Evolutionary conservation across 371 early-diverging fungal species (phyloP).

Genomic region (Rhizopus microsporus): DNA sequence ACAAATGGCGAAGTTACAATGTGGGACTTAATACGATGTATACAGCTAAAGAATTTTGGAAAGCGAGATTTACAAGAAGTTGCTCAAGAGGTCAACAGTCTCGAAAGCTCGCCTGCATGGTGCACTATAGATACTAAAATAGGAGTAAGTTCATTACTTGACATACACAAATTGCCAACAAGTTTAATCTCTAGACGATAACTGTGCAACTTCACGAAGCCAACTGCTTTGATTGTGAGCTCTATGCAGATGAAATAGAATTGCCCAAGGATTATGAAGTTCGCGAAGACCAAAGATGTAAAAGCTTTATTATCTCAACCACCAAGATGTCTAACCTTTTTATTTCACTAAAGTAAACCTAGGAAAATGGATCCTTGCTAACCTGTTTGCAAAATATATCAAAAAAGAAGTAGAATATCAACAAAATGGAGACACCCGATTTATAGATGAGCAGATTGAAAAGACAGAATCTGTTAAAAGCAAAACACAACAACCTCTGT

Average conservation of each 20-base stretch:
- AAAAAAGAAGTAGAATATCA: slow-evolving; percentile 35
- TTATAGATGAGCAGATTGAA: slow-evolving; percentile 10
- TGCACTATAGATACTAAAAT: slow-evolving; percentile 89
- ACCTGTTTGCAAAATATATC: slow-evolving; percentile 65
- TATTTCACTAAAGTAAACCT: slow-evolving; percentile 67
- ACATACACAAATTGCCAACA: background rate
- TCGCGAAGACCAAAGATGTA: slow-evolving; percentile 75
- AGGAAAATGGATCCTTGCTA: slow-evolving; percentile 82
- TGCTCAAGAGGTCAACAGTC: slow-evolving; percentile 65
- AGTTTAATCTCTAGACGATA: slow-evolving; percentile 47
- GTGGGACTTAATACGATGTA: slow-evolving; percentile 89
- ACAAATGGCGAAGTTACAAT: slow-evolving; percentile 77
- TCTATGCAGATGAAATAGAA: slow-evolving; percentile 77
- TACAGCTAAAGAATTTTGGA: slow-evolving; percentile 58
- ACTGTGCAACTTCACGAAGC: slow-evolving; percentile 85
- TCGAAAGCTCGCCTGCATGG: slow-evolving; percentile 88
- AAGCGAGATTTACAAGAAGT: slow-evolving; percentile 61
- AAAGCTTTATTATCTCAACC: slow-evolving; percentile 11
- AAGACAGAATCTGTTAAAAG: slow-evolving; percentile 20
- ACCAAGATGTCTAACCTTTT: background rate
- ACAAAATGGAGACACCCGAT: slow-evolving; percentile 15
- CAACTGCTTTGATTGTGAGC: slow-evolving; percentile 81
- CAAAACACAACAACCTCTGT: slow-evolving; percentile 7
- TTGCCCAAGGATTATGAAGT: slow-evolving; percentile 48
- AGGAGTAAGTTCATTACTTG: slow-evolving; percentile 55